Evolutionary conservation across 192 early-diverging fungal species (phyloP), one percentile per base, ranked within the genome.

Genomic region (Entomortierella chlamydospora): DNA sequence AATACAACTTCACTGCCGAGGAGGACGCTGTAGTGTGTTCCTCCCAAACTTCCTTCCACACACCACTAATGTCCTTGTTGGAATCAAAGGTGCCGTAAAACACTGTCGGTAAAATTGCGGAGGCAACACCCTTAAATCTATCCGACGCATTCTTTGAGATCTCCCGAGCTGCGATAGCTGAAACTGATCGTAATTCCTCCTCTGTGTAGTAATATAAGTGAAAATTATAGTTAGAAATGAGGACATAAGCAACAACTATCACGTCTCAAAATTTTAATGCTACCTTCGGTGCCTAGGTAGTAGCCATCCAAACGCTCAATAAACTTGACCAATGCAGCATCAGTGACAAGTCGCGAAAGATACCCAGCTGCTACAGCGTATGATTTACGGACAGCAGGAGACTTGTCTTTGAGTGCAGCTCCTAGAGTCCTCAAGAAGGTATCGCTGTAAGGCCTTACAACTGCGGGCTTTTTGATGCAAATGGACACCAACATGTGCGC

Each of bases 301-400:
- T 90, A 77, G 33, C 89, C 89, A 18, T 86, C 85, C n/a, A 97
- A 71, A 64, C 94, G 89, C 22, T 86, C 86, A 8, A 95, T 83
- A 51, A 97, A 85, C 34, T 86, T 89, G 4, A 81, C 74, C 2
- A 95, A 61, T 34, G 88, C 88, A 22, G 70, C 83, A 30, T 89
- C 83, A 2, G 89, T 84, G 0, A 87, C 76, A 41, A 95, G 73
- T 43, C 86, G 79, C 4, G 88, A 85, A 23, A 96, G 87, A 66
- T 96, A 94, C 7, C 96, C 97, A 39, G 90, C 90, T 0, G 95
- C 92, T 15, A 92, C 90, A 0, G 95, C 93, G 82, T 90, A 97
- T 4, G 95, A 89, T 72, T 97, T 95, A 12, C 95, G 82, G 47
- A 97, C 89, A 1, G 92, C 89, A 1, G 92, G 86, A n/a, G 92